Evolutionary conservation across 441 rosid genomes (phyloP).

Genomic region (Brassica hybrid): DNA sequence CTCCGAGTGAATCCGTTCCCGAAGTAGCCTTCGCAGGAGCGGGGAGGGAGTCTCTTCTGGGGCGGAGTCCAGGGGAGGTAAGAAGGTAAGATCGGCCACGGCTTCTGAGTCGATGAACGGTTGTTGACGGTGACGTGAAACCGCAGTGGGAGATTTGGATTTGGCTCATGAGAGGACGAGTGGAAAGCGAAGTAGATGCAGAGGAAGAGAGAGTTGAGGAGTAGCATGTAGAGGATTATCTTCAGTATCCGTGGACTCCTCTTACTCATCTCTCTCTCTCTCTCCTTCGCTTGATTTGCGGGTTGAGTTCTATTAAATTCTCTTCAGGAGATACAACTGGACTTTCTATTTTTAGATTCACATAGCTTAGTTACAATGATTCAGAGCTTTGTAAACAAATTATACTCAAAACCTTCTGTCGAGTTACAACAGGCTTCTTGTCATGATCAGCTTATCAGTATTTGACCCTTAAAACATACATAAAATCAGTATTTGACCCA

Average conservation of each 20-base stretch:
- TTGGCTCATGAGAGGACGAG: constrained; percentile 25
- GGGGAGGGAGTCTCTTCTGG: constrained; percentile 37
- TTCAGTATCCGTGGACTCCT: constrained; percentile 50
- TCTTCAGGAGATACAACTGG: background rate
- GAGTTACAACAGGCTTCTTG: background rate
- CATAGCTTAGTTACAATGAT: background rate
- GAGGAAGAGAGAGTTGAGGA: constrained; percentile 38
- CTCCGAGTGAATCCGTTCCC: constrained; percentile 78
- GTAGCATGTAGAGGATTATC: constrained; percentile 53
- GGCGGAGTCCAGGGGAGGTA: constrained; percentile 83
- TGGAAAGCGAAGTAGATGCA: constrained; percentile 67
- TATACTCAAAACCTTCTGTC: background rate
- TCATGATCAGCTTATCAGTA: background rate
- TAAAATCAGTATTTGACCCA: background rate
- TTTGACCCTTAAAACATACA: background rate
- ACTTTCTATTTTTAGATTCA: constrained; percentile 30
- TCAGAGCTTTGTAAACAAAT: background rate
- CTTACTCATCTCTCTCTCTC: constrained; percentile 46
- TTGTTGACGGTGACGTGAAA: constrained; percentile 29
- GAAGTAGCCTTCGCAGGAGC: constrained; percentile 85
- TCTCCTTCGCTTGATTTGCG: constrained; percentile 20
- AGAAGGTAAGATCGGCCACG: constrained; percentile 91
- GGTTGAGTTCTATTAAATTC: background rate
- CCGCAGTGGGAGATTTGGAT: background rate
- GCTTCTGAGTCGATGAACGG: constrained; percentile 47